Conservation (phyloP, 2,329 filamentous ascomycete species). For the Colletotrichum sansevieriae region DNA sequence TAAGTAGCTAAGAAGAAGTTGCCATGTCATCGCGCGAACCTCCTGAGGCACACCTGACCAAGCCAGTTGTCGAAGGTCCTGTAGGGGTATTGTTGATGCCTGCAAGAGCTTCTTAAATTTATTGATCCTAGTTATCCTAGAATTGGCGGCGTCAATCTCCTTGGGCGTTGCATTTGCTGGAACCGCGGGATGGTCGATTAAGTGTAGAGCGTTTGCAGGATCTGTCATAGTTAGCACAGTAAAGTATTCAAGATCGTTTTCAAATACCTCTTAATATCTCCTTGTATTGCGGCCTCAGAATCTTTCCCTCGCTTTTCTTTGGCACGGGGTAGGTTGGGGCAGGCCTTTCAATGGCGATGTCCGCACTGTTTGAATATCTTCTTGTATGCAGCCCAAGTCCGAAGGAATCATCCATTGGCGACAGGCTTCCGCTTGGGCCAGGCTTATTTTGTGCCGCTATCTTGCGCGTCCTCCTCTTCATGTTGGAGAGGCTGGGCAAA, state of each 20-base stretch:
- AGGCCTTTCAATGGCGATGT: constrained; percentile 92
- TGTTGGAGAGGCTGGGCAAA: constrained; percentile 90
- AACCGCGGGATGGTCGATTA: constrained; percentile 88
- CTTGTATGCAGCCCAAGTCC: constrained; percentile 57
- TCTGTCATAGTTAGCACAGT: constrained; percentile 55
- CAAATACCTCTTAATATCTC: constrained; percentile 82
- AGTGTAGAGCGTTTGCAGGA: constrained; percentile 93
- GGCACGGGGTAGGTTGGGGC: constrained; percentile 86
- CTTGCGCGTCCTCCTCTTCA: constrained; percentile 78
- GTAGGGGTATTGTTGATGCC: constrained; percentile 86
- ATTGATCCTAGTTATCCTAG: constrained; percentile 93
- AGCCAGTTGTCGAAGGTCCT: constrained; percentile 85
- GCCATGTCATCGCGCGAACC: constrained; percentile 99
- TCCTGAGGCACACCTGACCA: constrained; percentile 97
- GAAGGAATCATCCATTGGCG: constrained; percentile 55
- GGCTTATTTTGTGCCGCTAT: constrained; percentile 60
- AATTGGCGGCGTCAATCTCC: constrained; percentile 87
- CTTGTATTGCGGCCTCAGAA: constrained; percentile 96
- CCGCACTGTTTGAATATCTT: constrained; percentile 85
- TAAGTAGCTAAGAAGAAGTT: constrained; percentile 92
- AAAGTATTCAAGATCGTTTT: not conserved
- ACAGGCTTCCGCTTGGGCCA: constrained; percentile 47
- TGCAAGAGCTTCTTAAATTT: constrained; percentile 98
- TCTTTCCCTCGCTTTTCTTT: constrained; percentile 94
- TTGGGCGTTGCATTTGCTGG: constrained; percentile 82